Conservation (phyloP, 129 eudicot species). For the Chrysanthemum makinoi region DNA sequence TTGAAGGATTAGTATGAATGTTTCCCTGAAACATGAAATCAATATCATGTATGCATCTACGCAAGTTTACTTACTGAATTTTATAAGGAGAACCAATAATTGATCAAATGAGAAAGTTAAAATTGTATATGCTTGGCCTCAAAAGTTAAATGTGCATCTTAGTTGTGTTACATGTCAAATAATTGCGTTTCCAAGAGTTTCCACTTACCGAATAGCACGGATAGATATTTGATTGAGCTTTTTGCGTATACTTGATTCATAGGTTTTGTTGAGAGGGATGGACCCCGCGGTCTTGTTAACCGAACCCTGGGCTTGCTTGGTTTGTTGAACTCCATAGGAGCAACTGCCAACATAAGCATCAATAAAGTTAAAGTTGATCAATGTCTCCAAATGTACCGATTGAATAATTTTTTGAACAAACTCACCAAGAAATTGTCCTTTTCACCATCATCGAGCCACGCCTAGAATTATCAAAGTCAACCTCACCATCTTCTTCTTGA, state of each 20-base stretch:
- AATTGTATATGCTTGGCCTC: conserved; percentile 14
- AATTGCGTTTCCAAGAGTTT: neutral
- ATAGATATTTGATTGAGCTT: conserved; percentile 40
- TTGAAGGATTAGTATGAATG: conserved; percentile 53
- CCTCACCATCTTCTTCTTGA: conserved; percentile 83
- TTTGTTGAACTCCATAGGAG: conserved; percentile 59
- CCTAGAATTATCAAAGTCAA: conserved; percentile 66
- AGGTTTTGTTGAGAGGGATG: conserved; percentile 49
- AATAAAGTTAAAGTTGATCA: neutral
- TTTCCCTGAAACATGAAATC: conserved; percentile 46
- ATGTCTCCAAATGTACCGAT: neutral
- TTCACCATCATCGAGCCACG: conserved; percentile 62
- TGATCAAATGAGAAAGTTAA: neutral
- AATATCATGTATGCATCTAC: too few species aligned
- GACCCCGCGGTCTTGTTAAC: conserved; percentile 59
- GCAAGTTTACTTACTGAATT: neutral
- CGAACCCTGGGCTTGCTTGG: conserved; percentile 78
- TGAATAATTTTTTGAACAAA: conserved; percentile 6
- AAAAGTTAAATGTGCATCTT: conserved; percentile 23
- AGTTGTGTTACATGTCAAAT: neutral
- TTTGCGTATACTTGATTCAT: conserved; percentile 40
- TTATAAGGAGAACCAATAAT: neutral
- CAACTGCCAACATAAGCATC: conserved; percentile 40
- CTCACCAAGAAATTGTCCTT: conserved; percentile 57
- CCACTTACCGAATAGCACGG: conserved; percentile 54